These are phyloP conservation scores for Thelonectria rubi DNA, from an alignment of 2,329 filamentous ascomycete genomes.

Conservation along the genomic window DNA sequence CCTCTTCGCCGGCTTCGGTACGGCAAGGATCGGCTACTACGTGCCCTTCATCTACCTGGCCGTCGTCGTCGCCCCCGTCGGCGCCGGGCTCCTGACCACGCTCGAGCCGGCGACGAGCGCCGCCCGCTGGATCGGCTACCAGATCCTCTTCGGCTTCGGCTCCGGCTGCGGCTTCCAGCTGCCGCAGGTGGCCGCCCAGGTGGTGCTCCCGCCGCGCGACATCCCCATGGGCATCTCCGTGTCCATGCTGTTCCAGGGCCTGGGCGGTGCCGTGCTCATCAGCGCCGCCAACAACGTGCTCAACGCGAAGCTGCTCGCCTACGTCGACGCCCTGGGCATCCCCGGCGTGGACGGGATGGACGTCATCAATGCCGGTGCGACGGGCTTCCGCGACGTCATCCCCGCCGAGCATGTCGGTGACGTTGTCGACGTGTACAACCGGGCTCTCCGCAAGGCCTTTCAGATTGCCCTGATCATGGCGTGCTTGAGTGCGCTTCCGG, in stretches of 20 bases:
- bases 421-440: constrained; percentile 63
- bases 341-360: constrained; percentile 6
- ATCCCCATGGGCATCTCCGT: constrained; percentile 57
- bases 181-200: constrained; percentile 56
- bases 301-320: constrained; percentile 51
- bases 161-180: constrained; percentile 56
- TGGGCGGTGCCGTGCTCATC: constrained; percentile 60
- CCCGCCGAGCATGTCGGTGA: constrained; percentile 2
- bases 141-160: constrained; percentile 53
- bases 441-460: constrained; percentile 66
- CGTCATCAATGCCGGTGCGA: constrained; percentile 18
- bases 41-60: constrained; percentile 51
- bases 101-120: constrained; percentile 33
- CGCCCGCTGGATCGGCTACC: constrained; percentile 44
- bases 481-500: constrained; percentile 19
- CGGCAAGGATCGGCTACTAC: constrained; percentile 52
- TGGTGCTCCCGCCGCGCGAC: constrained; percentile 52
- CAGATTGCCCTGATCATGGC: constrained; percentile 66
- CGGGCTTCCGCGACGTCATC: constrained; percentile 14
- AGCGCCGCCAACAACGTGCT: constrained; percentile 62
- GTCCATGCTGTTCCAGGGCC: constrained; percentile 56
- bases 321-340: constrained; percentile 27
- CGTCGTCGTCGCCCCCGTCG: constrained; percentile 45
- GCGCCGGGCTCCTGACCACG: constrained; percentile 55
- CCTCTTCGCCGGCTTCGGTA: constrained; percentile 41